Evolutionary conservation across 495 filamentous ascomycete species (phyloP), one percentile per base, ranked within the genome.

Genomic region (Saxophila tyrrhenica): DNA sequence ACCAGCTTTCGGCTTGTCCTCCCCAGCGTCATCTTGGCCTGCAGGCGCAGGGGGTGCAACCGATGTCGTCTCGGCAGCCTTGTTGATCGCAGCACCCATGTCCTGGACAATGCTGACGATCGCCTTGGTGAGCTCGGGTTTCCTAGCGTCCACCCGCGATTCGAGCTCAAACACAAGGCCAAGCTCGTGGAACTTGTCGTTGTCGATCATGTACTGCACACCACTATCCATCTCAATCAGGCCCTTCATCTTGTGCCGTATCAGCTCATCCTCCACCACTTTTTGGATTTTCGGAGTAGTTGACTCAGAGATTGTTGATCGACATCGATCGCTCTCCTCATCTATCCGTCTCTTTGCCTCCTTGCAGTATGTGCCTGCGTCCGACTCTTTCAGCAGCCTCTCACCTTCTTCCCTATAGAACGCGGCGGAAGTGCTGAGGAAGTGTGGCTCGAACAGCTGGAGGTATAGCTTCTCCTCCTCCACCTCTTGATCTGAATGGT

Each of bases 221-320:
- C 92, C 92, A 50, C 82, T 94, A 61, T 95, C 86, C 63, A 95
- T 78, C 21, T 80, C 77, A 52, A 97, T 79, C 48, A 99, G 84
- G 15, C 94, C 90, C 2, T 78, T 70, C 13, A 96, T 78, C 51
- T 88, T 84, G 9, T 76, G 77, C 25, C 69, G 71, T 45, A 97
- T 87, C 25, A 99, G 69, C 68, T 92, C 81, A 25, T 82, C 67
- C 59, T 97, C 88, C 10, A 99, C 75, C 0, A 96, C 82, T 3
- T 73, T 68, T 22, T 80, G 76, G 10, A 97, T 89, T 64, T 88
- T 95, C 5, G 73, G 66, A 19, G 78, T 74, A 0, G 89, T 90
- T 16, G 79, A 69, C 11, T 75, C 64, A 0, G 86, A 85, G 5
- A 97, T 68, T 0, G 89, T 90, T 3, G 86, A 87, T 7, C 75